Conservation (phyloP, 176 grass and related monocot genomes). For the barley (Hordeum vulgare) region MorexV3_pseudomolecules_assembly NC_058520.1:473113982-473114481, state of each 20-base stretch:
- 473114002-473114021: constrained; percentile 32
- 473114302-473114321: not conserved
- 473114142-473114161: constrained; percentile 79
- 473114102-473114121: constrained; percentile 65
- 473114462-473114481: not conserved
- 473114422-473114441: not conserved
- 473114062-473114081: constrained; percentile 91
- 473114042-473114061: constrained; percentile 51
- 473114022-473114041: not conserved
- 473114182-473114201: constrained; percentile 15
- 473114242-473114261: not conserved
- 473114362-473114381: not conserved
- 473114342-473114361: not conserved
- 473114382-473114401: not conserved
- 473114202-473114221: constrained; percentile 3
- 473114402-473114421: not conserved
- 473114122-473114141: constrained; percentile 61
- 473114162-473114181: constrained; percentile 76
- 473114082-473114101: constrained; percentile 98
- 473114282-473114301: not conserved
- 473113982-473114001: constrained; percentile 15
- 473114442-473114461: not conserved
- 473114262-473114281: not conserved
- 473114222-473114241: not conserved
- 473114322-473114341: not conserved